These are phyloP conservation scores for Elaeagnus macrophylla DNA, from an alignment of 306 rosid species.

Conservation along the genomic window DNA sequence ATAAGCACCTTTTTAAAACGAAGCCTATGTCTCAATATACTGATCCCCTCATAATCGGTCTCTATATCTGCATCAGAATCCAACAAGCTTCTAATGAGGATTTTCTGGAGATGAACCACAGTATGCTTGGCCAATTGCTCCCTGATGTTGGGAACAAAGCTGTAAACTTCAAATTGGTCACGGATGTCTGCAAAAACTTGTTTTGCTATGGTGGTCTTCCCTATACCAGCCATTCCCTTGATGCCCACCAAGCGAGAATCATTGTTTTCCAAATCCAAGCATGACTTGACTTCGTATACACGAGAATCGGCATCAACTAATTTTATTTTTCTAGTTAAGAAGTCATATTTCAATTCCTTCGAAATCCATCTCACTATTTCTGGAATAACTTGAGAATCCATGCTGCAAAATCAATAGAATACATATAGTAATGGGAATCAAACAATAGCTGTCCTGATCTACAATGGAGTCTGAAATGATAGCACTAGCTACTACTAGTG, in stretches of 20 bases:
- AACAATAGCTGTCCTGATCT: too few species aligned
- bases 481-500: too few species aligned
- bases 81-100: not conserved
- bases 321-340: not conserved
- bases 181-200: not conserved
- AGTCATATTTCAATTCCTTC: not conserved
- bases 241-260: constrained; percentile 10
- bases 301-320: not conserved
- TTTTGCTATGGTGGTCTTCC: not conserved
- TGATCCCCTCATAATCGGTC: not conserved
- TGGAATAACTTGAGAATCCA: not conserved
- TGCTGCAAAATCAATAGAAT: not conserved
- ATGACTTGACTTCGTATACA: not conserved
- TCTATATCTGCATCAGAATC: not conserved
- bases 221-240: constrained; percentile 13
- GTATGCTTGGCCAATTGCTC: not conserved
- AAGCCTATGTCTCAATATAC: constrained; percentile 1
- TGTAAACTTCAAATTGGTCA: constrained; percentile 1
- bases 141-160: constrained; percentile 10
- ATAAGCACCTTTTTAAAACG: constrained; percentile 5
- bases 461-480: too few species aligned
- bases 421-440: too few species aligned
- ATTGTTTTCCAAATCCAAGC: not conserved
- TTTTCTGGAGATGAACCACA: constrained; percentile 1
- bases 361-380: not conserved